Percentiles rank a stretch among this genome's conserved stretches.
Evolutionary conservation across 371 early-diverging fungal genomes (phyloP).

Genomic region (Mortierella sp.): DNA sequence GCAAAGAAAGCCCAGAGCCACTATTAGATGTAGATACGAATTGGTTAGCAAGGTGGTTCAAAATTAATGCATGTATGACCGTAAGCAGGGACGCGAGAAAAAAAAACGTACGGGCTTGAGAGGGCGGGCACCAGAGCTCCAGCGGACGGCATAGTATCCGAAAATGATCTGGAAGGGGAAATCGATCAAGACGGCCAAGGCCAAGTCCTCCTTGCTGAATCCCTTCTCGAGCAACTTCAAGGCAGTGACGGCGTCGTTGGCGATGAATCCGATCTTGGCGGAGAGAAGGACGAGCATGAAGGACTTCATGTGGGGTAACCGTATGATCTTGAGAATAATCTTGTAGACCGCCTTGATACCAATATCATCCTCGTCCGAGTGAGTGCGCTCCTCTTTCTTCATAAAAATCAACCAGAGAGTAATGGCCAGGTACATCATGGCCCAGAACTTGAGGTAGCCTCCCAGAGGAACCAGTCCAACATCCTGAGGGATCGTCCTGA

Average conservation of each 20-base stretch:
- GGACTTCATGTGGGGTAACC: conserved; percentile 72
- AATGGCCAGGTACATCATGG: conserved; percentile 86
- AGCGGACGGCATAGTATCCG: conserved; percentile 97
- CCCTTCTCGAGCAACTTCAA: conserved; percentile 96
- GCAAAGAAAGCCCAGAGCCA: conserved; percentile 95
- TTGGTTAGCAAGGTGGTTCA: conserved; percentile 61
- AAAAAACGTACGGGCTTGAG: conserved; percentile 83
- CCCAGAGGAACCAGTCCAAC: conserved; percentile 86
- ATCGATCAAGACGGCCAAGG: conserved; percentile 92
- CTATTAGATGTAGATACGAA: conserved; percentile 58
- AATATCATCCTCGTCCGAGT: conserved; percentile 63
- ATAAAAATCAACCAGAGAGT: conserved; percentile 86
- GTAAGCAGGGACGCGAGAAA: conserved; percentile 67
- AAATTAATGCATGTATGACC: conserved; percentile 63
- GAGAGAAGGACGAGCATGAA: conserved; percentile 86
- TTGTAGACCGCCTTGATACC: conserved; percentile 69
- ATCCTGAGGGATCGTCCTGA: conserved; percentile 78
- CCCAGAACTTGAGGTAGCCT: conserved; percentile 94
- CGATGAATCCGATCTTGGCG: conserved; percentile 94
- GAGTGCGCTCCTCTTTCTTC: conserved; percentile 75
- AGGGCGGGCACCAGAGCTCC: conserved; percentile 90
- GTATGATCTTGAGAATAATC: conserved; percentile 53
- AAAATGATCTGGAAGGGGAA: conserved; percentile 97
- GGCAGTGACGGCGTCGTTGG: conserved; percentile 94
- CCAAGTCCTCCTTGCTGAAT: conserved; percentile 94